A percentile compares a stretch with the other conserved stretches of the same genome.
Conservation (phyloP, 176 grass and related monocot species). For the Chloris gayana region DNA sequence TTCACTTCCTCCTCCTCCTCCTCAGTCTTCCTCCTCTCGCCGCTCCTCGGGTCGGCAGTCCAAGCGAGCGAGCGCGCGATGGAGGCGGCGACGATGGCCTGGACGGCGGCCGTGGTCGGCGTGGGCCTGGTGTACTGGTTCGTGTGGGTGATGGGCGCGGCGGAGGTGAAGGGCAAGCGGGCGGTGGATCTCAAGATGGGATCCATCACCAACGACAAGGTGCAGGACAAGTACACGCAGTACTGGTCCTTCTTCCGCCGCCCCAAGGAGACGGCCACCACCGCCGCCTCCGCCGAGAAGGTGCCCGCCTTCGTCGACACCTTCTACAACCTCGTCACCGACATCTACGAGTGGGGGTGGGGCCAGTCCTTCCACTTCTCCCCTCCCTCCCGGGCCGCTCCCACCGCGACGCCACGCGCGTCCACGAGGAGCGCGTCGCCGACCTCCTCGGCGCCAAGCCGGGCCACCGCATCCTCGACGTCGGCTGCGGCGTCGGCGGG, state of each 20-base stretch:
- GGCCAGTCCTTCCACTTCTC: constrained; percentile 99
- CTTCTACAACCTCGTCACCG: constrained; percentile 99
- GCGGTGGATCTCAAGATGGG: constrained; percentile 98
- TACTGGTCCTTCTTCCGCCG: constrained; percentile 98
- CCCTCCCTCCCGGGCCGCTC: constrained; percentile 63
- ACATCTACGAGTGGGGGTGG: constrained; percentile 99
- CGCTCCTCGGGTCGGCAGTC: background rate
- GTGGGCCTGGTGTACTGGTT: constrained; percentile 81
- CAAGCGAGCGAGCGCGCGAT: no score
- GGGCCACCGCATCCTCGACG: constrained; percentile 72
- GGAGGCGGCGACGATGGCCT: constrained; percentile 75
- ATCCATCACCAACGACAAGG: constrained; percentile 76
- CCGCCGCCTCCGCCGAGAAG: constrained; percentile 58
- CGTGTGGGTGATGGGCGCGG: constrained; percentile 96
- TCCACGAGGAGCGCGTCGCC: constrained; percentile 86
- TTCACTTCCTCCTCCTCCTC: background rate
- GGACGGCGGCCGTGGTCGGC: constrained; percentile 66
- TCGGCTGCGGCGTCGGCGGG: constrained; percentile 90
- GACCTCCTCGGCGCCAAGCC: constrained; percentile 63
- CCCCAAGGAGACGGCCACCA: constrained; percentile 79
- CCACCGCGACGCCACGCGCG: constrained; percentile 86
- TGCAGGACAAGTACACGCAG: constrained; percentile 97
- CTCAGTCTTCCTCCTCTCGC: background rate
- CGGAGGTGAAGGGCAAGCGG: constrained; percentile 98
- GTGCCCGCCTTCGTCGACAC: constrained; percentile 96